Evolutionary conservation across 164 flowering plant genomes (phyloP).

Genomic region (Berberis thunbergii): DNA sequence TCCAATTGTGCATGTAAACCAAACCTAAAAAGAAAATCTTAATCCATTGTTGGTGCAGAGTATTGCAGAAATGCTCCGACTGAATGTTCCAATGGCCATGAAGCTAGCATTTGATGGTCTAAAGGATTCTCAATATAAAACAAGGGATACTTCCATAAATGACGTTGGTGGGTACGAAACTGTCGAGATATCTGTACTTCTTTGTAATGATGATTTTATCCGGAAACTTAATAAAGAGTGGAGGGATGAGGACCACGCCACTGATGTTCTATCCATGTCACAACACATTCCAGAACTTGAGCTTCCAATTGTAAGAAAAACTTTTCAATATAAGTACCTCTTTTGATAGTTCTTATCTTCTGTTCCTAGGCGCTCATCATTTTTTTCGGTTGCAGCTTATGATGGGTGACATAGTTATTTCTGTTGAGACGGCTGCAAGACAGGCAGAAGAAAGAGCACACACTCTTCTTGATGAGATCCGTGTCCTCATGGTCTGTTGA

Average conservation of each 20-base stretch:
- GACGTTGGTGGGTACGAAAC: slow-evolving; percentile 75
- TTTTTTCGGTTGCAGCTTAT: slow-evolving; percentile 56
- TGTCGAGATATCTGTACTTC: slow-evolving; percentile 77
- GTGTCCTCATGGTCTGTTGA: slow-evolving; percentile 76
- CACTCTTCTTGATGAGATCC: slow-evolving; percentile 86
- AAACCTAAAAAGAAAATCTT: too few relatives aligned
- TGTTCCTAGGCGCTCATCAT: slow-evolving; percentile 3
- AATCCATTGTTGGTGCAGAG: slow-evolving; percentile 30
- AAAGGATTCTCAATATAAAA: slow-evolving; percentile 58
- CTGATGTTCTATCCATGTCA: slow-evolving; percentile 98
- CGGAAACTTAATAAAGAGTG: slow-evolving; percentile 83
- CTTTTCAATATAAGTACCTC: slow-evolving; percentile 1
- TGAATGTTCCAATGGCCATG: slow-evolving; percentile 90
- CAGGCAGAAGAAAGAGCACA: slow-evolving; percentile 96
- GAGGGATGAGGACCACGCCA: slow-evolving; percentile 93
- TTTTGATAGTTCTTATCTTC: neutral
- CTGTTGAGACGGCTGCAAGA: slow-evolving; percentile 91
- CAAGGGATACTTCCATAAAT: slow-evolving; percentile 59
- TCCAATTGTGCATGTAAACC: too few relatives aligned
- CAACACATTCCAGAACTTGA: slow-evolving; percentile 77
- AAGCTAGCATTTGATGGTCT: slow-evolving; percentile 76
- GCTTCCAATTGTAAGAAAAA: slow-evolving; percentile 76
- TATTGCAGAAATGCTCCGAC: slow-evolving; percentile 77
- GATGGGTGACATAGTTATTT: slow-evolving; percentile 92
- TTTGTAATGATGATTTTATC: slow-evolving; percentile 90